Base-by-base conservation (phyloP, 192 early-diverging fungal species). In the Mortierella hygrophila region DNA sequence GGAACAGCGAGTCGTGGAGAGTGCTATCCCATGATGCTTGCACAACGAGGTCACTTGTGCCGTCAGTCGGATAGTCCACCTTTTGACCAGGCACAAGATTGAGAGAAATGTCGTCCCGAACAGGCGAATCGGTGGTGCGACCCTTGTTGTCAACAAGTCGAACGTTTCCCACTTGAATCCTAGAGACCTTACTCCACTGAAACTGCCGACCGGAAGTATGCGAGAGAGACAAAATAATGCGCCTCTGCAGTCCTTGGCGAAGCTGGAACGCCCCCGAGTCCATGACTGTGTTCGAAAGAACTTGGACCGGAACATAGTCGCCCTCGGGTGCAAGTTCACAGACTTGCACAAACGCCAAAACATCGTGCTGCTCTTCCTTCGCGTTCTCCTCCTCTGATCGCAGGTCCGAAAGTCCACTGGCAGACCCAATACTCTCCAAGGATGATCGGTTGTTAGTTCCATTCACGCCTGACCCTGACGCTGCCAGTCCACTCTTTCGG, bases 1-100 rank as follows among this genome's bases (percentile, higher is more conserved):
- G 83, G 60, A 94, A 89, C 0, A 90, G 77, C 1, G 92, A 93
- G 10, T 93, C 95, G 68, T 95, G 93, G 1, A 96, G 90, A 0
- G 95, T 95, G 16, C 94, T 94, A 70, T 96, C 95, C 95, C 95
- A 96, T 10, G 95, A 88, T 32, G 91, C 92, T 8, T 90, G 87
- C 10, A 90, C 89, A 26, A 82, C 63, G 4, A 95, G 70, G 16
- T 92, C 91, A 73, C 93, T 92, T 2, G 94, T 93, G 20, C 95
- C 95, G 72, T 95, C 93, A 5, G 76, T 83, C 1, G 92, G 89
- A 41, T 91, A 90, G 16, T 91, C 79, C 10, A 90, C 88, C 32
- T 82, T 84, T 76, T 92, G 92, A 20, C 88, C 79, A 55, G 93
- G 75, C 13, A 90, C 32, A 32, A 93, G 81, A 26, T 88, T 88